Base-by-base conservation (phyloP, 768 basidiomycete species). In the Sistotremastrum suecicum region DNA sequence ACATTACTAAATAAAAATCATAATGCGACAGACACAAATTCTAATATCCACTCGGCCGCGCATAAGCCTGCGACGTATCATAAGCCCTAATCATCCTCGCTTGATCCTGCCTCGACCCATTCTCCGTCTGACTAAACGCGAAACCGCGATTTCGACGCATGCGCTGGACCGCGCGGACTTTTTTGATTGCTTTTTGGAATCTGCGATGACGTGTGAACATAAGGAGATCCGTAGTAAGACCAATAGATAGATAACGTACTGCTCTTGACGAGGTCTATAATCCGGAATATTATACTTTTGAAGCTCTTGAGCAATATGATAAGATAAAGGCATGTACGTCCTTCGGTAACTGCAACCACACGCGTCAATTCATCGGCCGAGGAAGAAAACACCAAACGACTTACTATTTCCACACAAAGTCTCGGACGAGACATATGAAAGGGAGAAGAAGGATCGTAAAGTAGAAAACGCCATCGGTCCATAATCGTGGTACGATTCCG, bases 181-280 rank as follows among this genome's bases (percentile, higher is more conserved):
- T 99, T 65, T 97, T 98, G 72, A 99, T 99, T 10, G 95, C 95
- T 60, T 97, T 95, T 63, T 97, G 91, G 66, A 95, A 95, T 63
- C 88, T 92, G 48, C 5, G 29, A 32, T 7, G 43, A 42, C 30
- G 48, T 35, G 33, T 55, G 31, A 54, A 47, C 35, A 33, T 35
- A 51, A 46, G 54, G 41, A n/a, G 34, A 42, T 12, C 7, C 37
- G 28, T 30, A 51, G n/a, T 29, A 44, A 40, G 5, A 8, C 42
- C 37, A 31, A 35, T 39, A 42, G 44, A 50, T 42, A 3, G 38
- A 30, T 11, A 34, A 74, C 80, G 53, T 54, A 97, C 83, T 98
- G 95, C 63, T 95, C 95, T 63, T 98, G 94, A 47, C 95, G 73
- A 3, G 95, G 95, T 37, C 95, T 73, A 60, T 98, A 99, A 56